Base-by-base conservation (phyloP, 23 red algal species). In the Gracilaria gracilis region DNA sequence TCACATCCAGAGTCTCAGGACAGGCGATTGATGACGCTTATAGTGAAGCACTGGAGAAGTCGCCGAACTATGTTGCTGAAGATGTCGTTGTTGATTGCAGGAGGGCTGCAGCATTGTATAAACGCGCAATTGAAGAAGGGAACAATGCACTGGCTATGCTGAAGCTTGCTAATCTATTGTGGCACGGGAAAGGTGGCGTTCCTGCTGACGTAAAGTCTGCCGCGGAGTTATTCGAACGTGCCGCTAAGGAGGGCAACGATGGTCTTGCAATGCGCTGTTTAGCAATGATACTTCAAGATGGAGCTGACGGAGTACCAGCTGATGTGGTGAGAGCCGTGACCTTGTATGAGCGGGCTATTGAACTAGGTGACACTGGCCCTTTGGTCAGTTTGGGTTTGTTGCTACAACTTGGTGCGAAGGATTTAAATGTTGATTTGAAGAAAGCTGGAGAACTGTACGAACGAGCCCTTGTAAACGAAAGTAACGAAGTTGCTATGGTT, bases 341-440 rank as follows among this genome's bases (percentile, higher is more conserved):
- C 42, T 46, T 46, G 42, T 46, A 7, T 4, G 42, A 46, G 42
- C 11, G 42, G 4, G 42, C 42, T 11, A 11, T 46, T 46, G 42
- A 33, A 76, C 4, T 3, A 44, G 34, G 46, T 8, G 3, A 58
- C 23, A 9, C 13, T 24, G 24, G 13, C 23, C 9, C 78, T 21
- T 57, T 82, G 78, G n/a, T n/a, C 21, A 82, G 50, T 24, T n/a
- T 82, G 46, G 71, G 71, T 31, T 33, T 44, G 34, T 21, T 76
- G 40, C 71, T 76, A 17, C 23, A 27, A 33, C 33, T 24, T 36
- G 71, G 71, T 34, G 71, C 36, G 33, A 21, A 76, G 32, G 71
- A 48, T 44, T 5, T 76, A 6, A 36, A 13, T n/a, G 21, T 24
- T 31, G n/a, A 76, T 34, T n/a, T 36, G 23, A n/a, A n/a, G 23